A percentile compares a stretch with the other conserved stretches of the same genome.
These are phyloP conservation scores for Globisporangium parvum DNA, from an alignment of 352 stramenopile genomes.

Conservation along the genomic window DNA sequence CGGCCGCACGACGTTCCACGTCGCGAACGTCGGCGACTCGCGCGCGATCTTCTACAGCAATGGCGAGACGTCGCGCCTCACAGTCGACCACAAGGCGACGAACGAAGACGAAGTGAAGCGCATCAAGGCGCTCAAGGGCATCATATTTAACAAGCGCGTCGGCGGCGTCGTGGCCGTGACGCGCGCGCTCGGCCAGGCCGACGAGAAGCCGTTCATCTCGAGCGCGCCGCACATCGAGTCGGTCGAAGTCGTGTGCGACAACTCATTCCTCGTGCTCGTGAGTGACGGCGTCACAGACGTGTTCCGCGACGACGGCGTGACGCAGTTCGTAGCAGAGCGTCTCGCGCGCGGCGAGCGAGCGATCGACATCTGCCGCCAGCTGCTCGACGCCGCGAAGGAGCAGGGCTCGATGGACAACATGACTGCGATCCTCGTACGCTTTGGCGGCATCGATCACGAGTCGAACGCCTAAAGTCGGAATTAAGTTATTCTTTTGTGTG, in stretches of 20 bases:
- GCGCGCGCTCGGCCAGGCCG: slow-evolving; percentile 63
- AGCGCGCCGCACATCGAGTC: slow-evolving; percentile 54
- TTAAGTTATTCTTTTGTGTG: too few relatives aligned
- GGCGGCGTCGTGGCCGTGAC: slow-evolving; percentile 67
- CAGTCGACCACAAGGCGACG: slow-evolving; percentile 73
- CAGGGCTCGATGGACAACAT: slow-evolving; percentile 80
- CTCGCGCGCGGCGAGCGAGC: slow-evolving; percentile 40
- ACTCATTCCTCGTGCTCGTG: slow-evolving; percentile 70
- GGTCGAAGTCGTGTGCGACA: slow-evolving; percentile 35
- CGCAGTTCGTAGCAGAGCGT: slow-evolving; percentile 44
- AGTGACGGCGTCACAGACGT: slow-evolving; percentile 78
- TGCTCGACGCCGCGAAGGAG: slow-evolving; percentile 64
- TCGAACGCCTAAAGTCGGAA: too few relatives aligned
- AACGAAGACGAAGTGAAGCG: slow-evolving; percentile 71
- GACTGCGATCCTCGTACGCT: slow-evolving; percentile 72
- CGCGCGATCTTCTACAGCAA: slow-evolving; percentile 84
- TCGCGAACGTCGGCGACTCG: slow-evolving; percentile 95
- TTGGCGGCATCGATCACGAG: slow-evolving; percentile 16
- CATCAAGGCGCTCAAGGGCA: slow-evolving; percentile 67
- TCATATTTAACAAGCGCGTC: slow-evolving; percentile 82
- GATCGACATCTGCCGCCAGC: slow-evolving; percentile 48
- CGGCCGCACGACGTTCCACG: slow-evolving; percentile 69
- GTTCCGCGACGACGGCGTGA: slow-evolving; percentile 66
- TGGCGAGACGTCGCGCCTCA: slow-evolving; percentile 44
- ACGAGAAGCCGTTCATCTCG: slow-evolving; percentile 81